Evolutionary conservation across 495 filamentous ascomycete species (phyloP).

Genomic region (Penicillium canariense): DNA sequence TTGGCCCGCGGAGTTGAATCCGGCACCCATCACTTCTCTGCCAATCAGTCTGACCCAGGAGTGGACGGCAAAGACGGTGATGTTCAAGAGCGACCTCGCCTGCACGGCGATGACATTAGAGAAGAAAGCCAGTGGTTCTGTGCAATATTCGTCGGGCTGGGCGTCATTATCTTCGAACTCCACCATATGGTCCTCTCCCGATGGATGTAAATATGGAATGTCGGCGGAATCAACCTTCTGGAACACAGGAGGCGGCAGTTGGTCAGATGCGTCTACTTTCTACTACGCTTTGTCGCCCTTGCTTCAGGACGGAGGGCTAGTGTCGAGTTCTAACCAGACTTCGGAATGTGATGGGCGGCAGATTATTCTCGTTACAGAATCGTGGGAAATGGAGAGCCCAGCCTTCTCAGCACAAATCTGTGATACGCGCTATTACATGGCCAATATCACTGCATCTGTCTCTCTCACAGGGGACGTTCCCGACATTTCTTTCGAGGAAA

Average conservation of each 20-base stretch:
- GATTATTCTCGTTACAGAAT: slow-evolving; percentile 16
- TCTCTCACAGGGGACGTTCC: slow-evolving; percentile 16
- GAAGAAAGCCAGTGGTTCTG: neutral
- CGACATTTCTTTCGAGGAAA: slow-evolving; percentile 26
- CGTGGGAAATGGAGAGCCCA: slow-evolving; percentile 8
- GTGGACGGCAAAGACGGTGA: slow-evolving; percentile 34
- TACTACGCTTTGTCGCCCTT: slow-evolving; percentile 1
- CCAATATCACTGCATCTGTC: slow-evolving; percentile 27
- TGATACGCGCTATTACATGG: slow-evolving; percentile 27
- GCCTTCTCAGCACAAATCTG: slow-evolving; percentile 23
- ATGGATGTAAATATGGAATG: slow-evolving; percentile 19
- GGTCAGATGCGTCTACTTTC: slow-evolving; percentile 22
- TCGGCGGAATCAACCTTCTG: neutral
- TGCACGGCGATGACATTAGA: slow-evolving; percentile 26
- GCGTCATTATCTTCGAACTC: slow-evolving; percentile 6
- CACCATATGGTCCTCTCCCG: slow-evolving; percentile 12
- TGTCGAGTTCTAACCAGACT: neutral
- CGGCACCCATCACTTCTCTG: slow-evolving; percentile 20
- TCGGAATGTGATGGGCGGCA: slow-evolving; percentile 12
- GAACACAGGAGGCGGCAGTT: slow-evolving; percentile 21
- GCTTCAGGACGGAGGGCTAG: neutral
- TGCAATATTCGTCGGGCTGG: neutral
- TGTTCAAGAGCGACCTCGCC: slow-evolving; percentile 29
- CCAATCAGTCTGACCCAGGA: slow-evolving; percentile 17
- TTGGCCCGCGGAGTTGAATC: slow-evolving; percentile 28